Evolutionary conservation across 805 yeast genomes (phyloP).

Genomic region (Ogataea paraovalis): DNA sequence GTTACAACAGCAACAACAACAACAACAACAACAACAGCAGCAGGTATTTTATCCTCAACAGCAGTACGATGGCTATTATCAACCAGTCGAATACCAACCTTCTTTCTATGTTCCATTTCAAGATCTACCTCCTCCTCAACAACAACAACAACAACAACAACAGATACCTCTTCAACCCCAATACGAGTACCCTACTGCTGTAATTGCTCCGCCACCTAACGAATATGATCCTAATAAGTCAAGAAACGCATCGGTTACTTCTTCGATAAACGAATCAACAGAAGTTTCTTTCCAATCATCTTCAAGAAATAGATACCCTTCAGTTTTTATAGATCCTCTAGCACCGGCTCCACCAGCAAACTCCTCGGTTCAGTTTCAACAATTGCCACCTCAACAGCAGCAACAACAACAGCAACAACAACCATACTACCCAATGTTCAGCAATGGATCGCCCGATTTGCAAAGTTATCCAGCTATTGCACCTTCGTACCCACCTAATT

Average conservation of each 20-base stretch:
- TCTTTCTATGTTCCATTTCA: constrained; percentile 15
- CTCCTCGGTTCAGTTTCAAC: constrained; percentile 5
- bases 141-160: constrained; percentile 5
- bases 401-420: background rate
- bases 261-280: constrained; percentile 20
- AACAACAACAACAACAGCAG: constrained; percentile 8
- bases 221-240: constrained; percentile 13
- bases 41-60: constrained; percentile 1
- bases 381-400: constrained; percentile 2
- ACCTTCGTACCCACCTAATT: constrained; percentile 1
- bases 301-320: constrained; percentile 41
- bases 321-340: constrained; percentile 46
- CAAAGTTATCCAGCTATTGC: background rate
- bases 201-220: constrained; percentile 1
- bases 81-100: constrained; percentile 18
- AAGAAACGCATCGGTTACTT: constrained; percentile 14
- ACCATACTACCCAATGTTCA: background rate
- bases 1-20: constrained; percentile 9
- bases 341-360: constrained; percentile 37
- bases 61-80: constrained; percentile 12
- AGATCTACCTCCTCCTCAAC: constrained; percentile 9
- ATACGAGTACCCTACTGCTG: constrained; percentile 7
- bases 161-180: constrained; percentile 4
- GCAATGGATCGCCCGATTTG: background rate
- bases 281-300: constrained; percentile 25